Conservation (phyloP, 805 yeast species). For the Nakazawaea laoshanensis region DNA sequence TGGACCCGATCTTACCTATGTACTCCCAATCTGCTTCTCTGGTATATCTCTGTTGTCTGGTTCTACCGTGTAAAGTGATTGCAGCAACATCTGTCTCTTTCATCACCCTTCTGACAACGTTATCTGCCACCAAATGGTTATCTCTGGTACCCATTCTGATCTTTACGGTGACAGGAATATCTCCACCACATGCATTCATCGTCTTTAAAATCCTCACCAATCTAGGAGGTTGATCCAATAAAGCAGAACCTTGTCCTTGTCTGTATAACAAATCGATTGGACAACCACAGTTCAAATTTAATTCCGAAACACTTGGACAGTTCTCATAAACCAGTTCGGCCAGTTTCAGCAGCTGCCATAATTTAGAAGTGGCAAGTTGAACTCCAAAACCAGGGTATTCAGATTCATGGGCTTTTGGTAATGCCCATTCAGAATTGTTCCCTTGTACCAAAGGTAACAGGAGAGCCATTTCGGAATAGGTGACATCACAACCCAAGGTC, state of each 20-base stretch:
- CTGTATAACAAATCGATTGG: constrained; percentile 93
- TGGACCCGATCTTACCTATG: constrained; percentile 61
- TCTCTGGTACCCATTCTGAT: constrained; percentile 89
- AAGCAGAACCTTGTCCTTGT: constrained; percentile 93
- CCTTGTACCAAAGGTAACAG: constrained; percentile 83
- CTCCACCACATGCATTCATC: constrained; percentile 86
- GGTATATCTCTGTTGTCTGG: constrained; percentile 93
- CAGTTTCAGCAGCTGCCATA: constrained; percentile 90
- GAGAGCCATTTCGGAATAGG: constrained; percentile 94
- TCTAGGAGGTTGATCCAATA: constrained; percentile 82
- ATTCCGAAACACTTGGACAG: constrained; percentile 60
- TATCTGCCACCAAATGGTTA: constrained; percentile 78
- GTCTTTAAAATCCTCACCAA: constrained; percentile 72
- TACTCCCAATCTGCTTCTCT: constrained; percentile 91
- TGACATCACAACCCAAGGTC: constrained; percentile 82
- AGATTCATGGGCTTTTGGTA: constrained; percentile 76
- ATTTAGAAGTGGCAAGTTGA: constrained; percentile 86
- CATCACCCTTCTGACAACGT: constrained; percentile 61
- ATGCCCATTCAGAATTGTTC: constrained; percentile 93
- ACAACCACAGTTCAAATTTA: constrained; percentile 93
- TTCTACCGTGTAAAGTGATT: constrained; percentile 90
- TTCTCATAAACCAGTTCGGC: constrained; percentile 66
- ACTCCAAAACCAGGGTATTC: constrained; percentile 90
- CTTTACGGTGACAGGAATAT: constrained; percentile 85
- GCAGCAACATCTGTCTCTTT: constrained; percentile 81